phyloP scores from a whole-genome alignment of 768 basidiomycete genomes.

The Phlebiopsis gigantea region DNA sequence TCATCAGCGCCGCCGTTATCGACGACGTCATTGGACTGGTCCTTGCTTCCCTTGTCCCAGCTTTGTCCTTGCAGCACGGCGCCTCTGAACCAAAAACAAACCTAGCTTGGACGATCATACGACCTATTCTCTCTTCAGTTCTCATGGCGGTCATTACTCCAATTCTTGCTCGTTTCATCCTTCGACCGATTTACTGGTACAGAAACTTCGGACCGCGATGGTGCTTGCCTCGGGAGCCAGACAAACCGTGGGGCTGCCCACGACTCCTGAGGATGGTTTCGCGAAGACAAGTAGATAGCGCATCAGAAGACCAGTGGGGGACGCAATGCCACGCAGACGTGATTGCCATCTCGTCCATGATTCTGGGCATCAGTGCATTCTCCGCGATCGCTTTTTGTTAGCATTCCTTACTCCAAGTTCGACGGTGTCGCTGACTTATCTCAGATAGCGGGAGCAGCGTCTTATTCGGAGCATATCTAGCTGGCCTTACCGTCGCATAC shows the following conservation, averaged over 20 bases:
- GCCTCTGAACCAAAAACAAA: constrained; percentile 24
- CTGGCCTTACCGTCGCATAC: constrained; percentile 44
- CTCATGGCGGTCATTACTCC: constrained; percentile 41
- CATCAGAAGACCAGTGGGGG: constrained; percentile 12
- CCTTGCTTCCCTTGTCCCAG: constrained; percentile 48
- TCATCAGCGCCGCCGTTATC: constrained; percentile 57
- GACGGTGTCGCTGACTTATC: not conserved
- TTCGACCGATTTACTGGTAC: constrained; percentile 20
- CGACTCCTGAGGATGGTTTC: not conserved
- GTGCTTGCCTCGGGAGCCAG: constrained; percentile 16
- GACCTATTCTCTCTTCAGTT: constrained; percentile 51
- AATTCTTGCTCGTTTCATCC: constrained; percentile 24
- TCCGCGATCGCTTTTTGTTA: constrained; percentile 43
- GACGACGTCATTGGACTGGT: constrained; percentile 64
- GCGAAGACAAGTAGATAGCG: not conserved
- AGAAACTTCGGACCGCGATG: constrained; percentile 15
- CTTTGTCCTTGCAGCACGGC: constrained; percentile 26
- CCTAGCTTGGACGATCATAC: constrained; percentile 34
- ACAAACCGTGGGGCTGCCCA: constrained; percentile 12
- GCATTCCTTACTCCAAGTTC: not conserved
- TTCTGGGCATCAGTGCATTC: constrained; percentile 36
- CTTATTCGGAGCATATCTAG: constrained; percentile 58
- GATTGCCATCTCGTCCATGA: constrained; percentile 28
- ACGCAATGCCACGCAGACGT: constrained; percentile 19
- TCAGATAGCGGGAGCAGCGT: constrained; percentile 45